Evolutionary conservation across 352 stramenopile species (phyloP).

Genomic region (Phytophthora macrochlamydospora): DNA sequence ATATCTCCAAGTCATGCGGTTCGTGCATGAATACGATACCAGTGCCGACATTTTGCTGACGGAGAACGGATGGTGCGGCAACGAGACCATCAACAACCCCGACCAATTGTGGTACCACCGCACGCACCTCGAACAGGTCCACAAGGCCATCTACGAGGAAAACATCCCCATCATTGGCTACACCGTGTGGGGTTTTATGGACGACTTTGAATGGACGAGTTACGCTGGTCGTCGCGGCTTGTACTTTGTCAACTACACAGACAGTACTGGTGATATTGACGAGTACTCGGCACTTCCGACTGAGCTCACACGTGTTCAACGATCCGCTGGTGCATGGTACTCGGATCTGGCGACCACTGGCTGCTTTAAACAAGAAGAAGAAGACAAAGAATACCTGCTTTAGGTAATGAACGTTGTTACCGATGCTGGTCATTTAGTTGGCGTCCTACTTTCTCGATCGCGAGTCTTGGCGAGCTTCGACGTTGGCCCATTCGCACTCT

Average conservation of each 20-base stretch:
- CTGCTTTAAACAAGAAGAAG: constrained; percentile 36
- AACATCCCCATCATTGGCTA: constrained; percentile 85
- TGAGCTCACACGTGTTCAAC: constrained; percentile 46
- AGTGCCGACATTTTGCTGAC: constrained; percentile 55
- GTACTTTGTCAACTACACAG: constrained; percentile 63
- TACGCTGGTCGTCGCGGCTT: constrained; percentile 58
- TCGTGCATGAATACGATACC: constrained; percentile 51
- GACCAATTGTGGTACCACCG: constrained; percentile 71
- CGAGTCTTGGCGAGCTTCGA: constrained; percentile 62
- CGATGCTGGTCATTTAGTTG: too few species aligned
- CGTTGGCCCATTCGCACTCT: constrained; percentile 69
- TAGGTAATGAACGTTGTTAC: background rate
- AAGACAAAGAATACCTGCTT: constrained; percentile 14
- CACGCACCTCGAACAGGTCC: constrained; percentile 55
- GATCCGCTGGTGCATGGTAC: constrained; percentile 49
- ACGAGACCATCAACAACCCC: constrained; percentile 55
- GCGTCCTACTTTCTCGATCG: constrained; percentile 20
- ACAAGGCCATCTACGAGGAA: constrained; percentile 51
- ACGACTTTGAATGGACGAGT: constrained; percentile 36
- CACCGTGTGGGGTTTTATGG: constrained; percentile 87
- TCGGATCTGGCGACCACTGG: constrained; percentile 30
- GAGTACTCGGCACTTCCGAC: constrained; percentile 24
- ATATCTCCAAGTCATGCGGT: constrained; percentile 58
- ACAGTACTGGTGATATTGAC: constrained; percentile 33
- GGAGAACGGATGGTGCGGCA: constrained; percentile 72